A percentile compares a stretch with the other conserved stretches of the same genome.
Conservation (phyloP, 352 stramenopile genomes). For the Pythium aquatile region DNA sequence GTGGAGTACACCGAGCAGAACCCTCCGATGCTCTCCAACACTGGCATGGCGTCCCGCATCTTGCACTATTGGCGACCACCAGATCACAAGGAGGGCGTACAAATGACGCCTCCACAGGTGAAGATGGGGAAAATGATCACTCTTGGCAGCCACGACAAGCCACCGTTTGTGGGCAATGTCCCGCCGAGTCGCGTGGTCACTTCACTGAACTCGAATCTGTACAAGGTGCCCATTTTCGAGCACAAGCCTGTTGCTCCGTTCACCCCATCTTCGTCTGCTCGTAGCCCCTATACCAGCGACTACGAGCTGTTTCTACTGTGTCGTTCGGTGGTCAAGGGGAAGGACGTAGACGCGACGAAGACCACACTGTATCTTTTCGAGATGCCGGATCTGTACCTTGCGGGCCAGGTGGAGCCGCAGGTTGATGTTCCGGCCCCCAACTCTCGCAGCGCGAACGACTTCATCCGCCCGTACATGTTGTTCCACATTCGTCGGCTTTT, state of each 20-base stretch:
- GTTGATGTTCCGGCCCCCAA: slow-evolving; percentile 82
- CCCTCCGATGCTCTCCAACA: slow-evolving; percentile 76
- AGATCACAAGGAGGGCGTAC: slow-evolving; percentile 70
- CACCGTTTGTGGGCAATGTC: slow-evolving; percentile 80
- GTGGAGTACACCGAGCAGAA: slow-evolving; percentile 84
- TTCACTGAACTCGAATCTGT: slow-evolving; percentile 79
- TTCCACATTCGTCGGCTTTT: slow-evolving; percentile 84
- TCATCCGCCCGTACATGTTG: slow-evolving; percentile 85
- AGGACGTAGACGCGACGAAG: slow-evolving; percentile 51
- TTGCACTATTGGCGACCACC: slow-evolving; percentile 82
- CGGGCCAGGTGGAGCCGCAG: slow-evolving; percentile 78
- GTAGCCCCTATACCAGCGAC: slow-evolving; percentile 32
- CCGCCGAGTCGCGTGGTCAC: slow-evolving; percentile 71
- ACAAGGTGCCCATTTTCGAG: slow-evolving; percentile 80
- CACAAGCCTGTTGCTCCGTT: slow-evolving; percentile 63
- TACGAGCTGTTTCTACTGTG: slow-evolving; percentile 73
- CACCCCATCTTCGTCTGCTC: slow-evolving; percentile 34
- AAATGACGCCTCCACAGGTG: slow-evolving; percentile 76
- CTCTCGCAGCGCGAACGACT: slow-evolving; percentile 76
- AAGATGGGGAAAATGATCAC: slow-evolving; percentile 81
- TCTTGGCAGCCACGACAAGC: slow-evolving; percentile 73
- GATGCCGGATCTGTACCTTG: slow-evolving; percentile 70
- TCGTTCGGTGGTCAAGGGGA: slow-evolving; percentile 69
- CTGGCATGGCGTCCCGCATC: slow-evolving; percentile 79
- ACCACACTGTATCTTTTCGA: slow-evolving; percentile 78